A percentile compares a stretch with the other conserved stretches of the same genome.
These are phyloP conservation scores for Pseudophaeomoniella oleicola DNA, from an alignment of 2,329 filamentous ascomycete species.

Conservation along the genomic window DNA sequence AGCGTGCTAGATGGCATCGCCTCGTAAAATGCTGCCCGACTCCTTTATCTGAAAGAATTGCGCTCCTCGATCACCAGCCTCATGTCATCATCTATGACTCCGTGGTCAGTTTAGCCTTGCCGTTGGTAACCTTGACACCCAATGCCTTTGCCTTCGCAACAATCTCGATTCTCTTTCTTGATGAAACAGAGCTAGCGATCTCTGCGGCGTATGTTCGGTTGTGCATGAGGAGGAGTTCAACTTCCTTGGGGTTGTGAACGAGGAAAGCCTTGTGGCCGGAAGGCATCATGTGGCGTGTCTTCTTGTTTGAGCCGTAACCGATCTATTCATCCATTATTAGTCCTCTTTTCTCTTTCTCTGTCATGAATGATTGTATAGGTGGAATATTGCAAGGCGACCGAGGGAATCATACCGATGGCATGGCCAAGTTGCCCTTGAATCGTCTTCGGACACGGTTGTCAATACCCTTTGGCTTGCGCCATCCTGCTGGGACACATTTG, in stretches of 20 bases:
- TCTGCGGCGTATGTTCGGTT: conserved; percentile 98
- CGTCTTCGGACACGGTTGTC: conserved; percentile 95
- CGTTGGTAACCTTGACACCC: conserved; percentile 98
- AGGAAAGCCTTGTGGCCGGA: conserved; percentile 99
- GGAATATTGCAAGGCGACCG: background rate
- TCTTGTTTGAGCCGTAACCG: conserved; percentile 98
- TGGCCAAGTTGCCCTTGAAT: conserved; percentile 88
- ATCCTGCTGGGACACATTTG: conserved; percentile 77
- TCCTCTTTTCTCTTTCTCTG: background rate
- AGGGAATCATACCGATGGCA: conserved; percentile 81
- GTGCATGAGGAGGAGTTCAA: conserved; percentile 99
- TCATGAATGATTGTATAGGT: too few species aligned
- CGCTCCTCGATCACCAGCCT: background rate
- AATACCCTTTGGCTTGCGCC: conserved; percentile 99
- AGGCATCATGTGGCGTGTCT: conserved; percentile 97
- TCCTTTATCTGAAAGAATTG: background rate
- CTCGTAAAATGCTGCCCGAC: background rate
- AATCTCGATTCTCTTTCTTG: conserved; percentile 97
- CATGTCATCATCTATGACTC: conserved; percentile 46
- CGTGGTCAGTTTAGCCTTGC: conserved; percentile 96
- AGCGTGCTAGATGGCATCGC: background rate
- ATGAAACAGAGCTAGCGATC: conserved; percentile 96
- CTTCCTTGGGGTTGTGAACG: conserved; percentile 89
- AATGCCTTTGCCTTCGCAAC: conserved; percentile 93
- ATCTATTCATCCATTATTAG: conserved; percentile 46